Percentiles rank a stretch among this genome's conserved stretches.
Conservation (phyloP, 345 rosid genomes). For the Gossypium anomalum region DNA sequence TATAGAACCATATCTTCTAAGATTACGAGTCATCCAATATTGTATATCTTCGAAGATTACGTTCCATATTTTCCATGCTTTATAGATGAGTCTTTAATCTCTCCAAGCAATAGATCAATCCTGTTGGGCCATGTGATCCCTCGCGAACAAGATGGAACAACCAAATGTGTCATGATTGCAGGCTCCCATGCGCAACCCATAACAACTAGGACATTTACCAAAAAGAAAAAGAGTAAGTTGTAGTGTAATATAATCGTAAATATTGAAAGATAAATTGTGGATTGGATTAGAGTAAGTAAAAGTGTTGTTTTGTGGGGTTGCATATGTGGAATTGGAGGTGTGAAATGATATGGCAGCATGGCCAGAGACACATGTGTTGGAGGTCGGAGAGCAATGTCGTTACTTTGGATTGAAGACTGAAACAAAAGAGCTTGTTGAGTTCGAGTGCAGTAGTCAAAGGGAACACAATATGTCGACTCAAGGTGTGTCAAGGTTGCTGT, state of each 20-base stretch:
- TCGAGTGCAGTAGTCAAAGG: slow-evolving; percentile 72
- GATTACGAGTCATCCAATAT: too few relatives aligned
- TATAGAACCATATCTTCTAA: too few relatives aligned
- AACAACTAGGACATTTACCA: slow-evolving; percentile 56
- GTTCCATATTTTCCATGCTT: too few relatives aligned
- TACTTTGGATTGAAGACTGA: slow-evolving; percentile 76
- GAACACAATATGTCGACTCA: slow-evolving; percentile 76
- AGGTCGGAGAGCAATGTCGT: slow-evolving; percentile 57
- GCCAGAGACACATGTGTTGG: slow-evolving; percentile 75
- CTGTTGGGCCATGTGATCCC: too few relatives aligned
- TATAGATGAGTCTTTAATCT: too few relatives aligned
- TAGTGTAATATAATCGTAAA: background rate
- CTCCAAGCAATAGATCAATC: too few relatives aligned
- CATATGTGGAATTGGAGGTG: slow-evolving; percentile 72
- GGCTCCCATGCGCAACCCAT: slow-evolving; percentile 20
- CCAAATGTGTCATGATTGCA: too few relatives aligned
- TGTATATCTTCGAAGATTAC: too few relatives aligned
- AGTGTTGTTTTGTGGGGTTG: background rate
- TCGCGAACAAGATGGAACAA: too few relatives aligned
- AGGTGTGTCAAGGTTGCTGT: slow-evolving; percentile 61
- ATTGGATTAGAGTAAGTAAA: background rate
- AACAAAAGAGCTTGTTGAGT: slow-evolving; percentile 61
- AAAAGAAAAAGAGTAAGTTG: slow-evolving; percentile 77
- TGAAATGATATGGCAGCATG: slow-evolving; percentile 73
- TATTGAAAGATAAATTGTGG: background rate